Base-by-base conservation (phyloP, 2,329 filamentous ascomycete species). In the Metarhizium robertsii region DNA sequence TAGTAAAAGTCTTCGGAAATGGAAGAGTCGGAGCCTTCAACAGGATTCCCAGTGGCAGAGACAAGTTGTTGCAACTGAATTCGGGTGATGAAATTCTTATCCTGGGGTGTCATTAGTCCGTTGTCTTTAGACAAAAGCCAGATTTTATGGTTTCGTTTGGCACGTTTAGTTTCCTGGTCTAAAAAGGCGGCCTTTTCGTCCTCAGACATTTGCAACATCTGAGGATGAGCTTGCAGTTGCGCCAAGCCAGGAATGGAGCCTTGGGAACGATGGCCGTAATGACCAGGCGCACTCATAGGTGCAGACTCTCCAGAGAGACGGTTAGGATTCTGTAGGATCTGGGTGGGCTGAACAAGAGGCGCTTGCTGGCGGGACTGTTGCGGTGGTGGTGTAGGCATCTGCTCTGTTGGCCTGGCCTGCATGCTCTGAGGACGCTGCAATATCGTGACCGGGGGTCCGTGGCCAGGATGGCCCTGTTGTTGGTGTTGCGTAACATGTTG, bases 21-120 rank as follows among this genome's bases (percentile, higher is more conserved):
- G 6, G 88, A 85, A 40, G 90, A 84, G 66, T 97, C 92, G 0
- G 85, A 83, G 49, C 87, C 87, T 49, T 95, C 91, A 53, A 86
- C 86, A 4, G 91, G 81, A 64, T 91, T 94, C 10, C 92, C 92
- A 29, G 91, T 95, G 8, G 94, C 92, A 11, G 92, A 86, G 54
- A 99, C 90, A 40, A 99, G 81, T 69, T 99, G 94, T 73, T 99
- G 94, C 53, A 99, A 79, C 69, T 99, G 94, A 61, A 99, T 99
- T 18, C 94, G 86, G 5, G 94, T 97, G 62, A 99, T 96, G 72
- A 97, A 99, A 69, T 96, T 99, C 79, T 99, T 99, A 73, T 99
- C 94, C 67, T 97, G 92, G 0, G 94, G 94, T 4, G 94, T 99
- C 94, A 99, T 99, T 58, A 99, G 75, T 29, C 94, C 94, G 66